Evolutionary conservation across 2,329 filamentous ascomycete species (phyloP), one percentile per base, ranked within the genome.

Genomic region (Sphaerulina populicola): DNA sequence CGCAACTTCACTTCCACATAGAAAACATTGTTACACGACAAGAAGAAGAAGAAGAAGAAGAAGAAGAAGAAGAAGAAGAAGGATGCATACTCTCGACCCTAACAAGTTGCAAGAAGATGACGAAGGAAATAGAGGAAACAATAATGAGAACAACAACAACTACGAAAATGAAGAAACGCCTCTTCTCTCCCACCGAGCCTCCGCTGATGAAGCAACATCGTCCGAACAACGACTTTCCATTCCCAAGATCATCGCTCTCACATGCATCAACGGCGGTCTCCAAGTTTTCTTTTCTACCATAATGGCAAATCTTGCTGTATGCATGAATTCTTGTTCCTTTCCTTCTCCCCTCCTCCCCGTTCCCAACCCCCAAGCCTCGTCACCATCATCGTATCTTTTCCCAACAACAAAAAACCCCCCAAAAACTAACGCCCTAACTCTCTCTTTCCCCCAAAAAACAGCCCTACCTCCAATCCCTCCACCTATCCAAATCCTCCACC

Each of bases 201-300:
- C 31, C 10, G 4, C 31, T 9, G 31, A n/a, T 9, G 31, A n/a
- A 35, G 12, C 31, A 35, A 35, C 31, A 35, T 35, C 31, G 10
- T 35, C 8, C 31, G 31, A 35, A 35, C 31, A 40, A 44, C 31
- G 35, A 44, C 51, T 57, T 11, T 57, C 55, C n/a, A 39, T 56
- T 4, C 33, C 31, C 33, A 46, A 23, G 12, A 15, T 57, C 11
- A 33, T 57, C 33, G 55, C 51, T 11, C 42, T 59, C 2, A 54
- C 53, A 18, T 55, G 52, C 39, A 55, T 59, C 44, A 57, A 59
- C 44, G 57, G 57, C 42, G 57, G 57, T n/a, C 52, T 59, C 1
- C 57, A 59, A 51, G 57, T 59, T 18, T 59, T 59, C 50, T 59
- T 59, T 29, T 59, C 57, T 1, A 59, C 57, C 6, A 51, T 56